Conservation (phyloP, 129 eudicot species). For the Rutidosis leptorrhynchoides region DNA sequence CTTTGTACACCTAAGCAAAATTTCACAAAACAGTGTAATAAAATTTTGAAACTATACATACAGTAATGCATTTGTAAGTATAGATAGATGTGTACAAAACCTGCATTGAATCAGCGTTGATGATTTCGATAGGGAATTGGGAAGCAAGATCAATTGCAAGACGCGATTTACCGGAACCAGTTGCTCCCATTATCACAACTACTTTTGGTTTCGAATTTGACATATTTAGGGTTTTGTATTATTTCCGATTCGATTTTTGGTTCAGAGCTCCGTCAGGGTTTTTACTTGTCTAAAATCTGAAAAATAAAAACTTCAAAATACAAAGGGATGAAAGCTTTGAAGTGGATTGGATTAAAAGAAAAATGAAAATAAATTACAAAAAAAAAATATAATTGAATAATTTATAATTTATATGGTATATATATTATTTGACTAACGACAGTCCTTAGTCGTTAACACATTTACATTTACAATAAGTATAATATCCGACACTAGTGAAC, state of each 20-base stretch:
- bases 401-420: no score
- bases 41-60: neutral
- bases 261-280: no score
- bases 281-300: no score
- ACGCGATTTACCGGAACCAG: slow-evolving; percentile 89
- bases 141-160: slow-evolving; percentile 80
- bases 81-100: slow-evolving; percentile 23
- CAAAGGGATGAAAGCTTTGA: no score
- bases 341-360: no score
- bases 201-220: slow-evolving; percentile 50
- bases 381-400: no score
- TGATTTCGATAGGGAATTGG: slow-evolving; percentile 71
- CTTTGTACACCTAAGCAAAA: slow-evolving; percentile 56
- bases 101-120: slow-evolving; percentile 98
- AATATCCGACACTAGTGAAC: no score
- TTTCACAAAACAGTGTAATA: neutral
- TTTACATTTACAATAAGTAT: no score
- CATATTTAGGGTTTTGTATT: slow-evolving; percentile 1
- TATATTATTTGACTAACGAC: no score
- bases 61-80: neutral
- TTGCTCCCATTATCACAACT: slow-evolving; percentile 93
- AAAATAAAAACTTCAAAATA: no score
- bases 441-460: no score
- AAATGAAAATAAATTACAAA: no score
- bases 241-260: slow-evolving; percentile 13